A percentile compares a stretch with the other conserved stretches of the same genome.
Conservation (phyloP, 2,329 filamentous ascomycete species). For the Bertia moriformis region DNA sequence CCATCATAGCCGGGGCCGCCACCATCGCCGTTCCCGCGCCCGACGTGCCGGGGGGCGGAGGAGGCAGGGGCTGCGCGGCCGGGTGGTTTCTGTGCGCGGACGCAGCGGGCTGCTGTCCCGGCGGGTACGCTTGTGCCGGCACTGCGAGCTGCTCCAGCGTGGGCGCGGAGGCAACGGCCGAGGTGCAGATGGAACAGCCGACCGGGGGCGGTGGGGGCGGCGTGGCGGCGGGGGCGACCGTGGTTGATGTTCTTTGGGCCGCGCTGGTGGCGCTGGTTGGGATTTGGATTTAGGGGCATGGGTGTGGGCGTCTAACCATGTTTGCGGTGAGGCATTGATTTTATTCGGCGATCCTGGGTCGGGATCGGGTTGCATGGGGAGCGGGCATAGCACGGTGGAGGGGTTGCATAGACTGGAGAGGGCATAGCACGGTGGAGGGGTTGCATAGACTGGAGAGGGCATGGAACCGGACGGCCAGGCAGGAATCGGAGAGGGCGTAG, state of each 20-base stretch:
- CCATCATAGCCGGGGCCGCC: conserved; percentile 50
- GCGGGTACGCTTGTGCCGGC: conserved; percentile 61
- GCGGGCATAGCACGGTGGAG: too few species aligned
- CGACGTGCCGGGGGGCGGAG: conserved; percentile 25
- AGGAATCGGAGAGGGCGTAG: too few species aligned
- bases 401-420: too few species aligned
- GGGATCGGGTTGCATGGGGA: too few species aligned
- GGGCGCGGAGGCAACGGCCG: conserved; percentile 35
- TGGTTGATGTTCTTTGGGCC: not conserved
- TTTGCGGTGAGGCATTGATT: too few species aligned
- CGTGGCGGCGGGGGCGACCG: not conserved
- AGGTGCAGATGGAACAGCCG: conserved; percentile 38
- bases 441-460: too few species aligned
- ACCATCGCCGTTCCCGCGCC: conserved; percentile 55
- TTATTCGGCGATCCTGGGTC: too few species aligned
- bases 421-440: too few species aligned
- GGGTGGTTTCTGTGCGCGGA: conserved; percentile 66
- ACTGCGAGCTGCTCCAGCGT: conserved; percentile 53
- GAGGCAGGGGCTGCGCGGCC: conserved; percentile 43
- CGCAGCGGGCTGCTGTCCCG: conserved; percentile 72
- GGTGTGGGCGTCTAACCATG: not conserved
- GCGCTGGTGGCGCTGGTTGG: too few species aligned
- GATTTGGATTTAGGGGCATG: not conserved
- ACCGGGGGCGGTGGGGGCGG: not conserved
- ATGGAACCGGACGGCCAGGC: too few species aligned